Evolutionary conservation across 2,329 filamentous ascomycete species (phyloP), one percentile per base, ranked within the genome.

Genomic region (Chalaropsis ovoidea): DNA sequence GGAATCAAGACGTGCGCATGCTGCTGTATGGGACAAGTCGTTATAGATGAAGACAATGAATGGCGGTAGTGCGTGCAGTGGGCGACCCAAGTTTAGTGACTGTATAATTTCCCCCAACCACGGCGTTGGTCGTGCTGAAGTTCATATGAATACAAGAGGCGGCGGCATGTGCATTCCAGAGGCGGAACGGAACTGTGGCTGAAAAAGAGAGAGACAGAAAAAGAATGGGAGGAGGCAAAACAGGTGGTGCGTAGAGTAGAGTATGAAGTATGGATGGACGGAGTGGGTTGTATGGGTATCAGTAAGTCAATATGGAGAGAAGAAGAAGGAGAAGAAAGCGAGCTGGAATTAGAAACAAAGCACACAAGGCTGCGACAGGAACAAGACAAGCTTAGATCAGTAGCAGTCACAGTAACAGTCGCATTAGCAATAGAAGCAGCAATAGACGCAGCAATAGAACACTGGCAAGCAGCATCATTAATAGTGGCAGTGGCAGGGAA

Each of bases 121-220:
- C 39, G 39, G 31, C 27, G 54, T 35, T 31, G 27, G 54, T 58
- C n/a, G n/a, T 39, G 54, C 31, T 31, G 31, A 43, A 35, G 42
- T 27, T 65, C 56, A 62, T 65, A 65, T 65, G 64, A 27, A 65
- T 65, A 65, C 52, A 67, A 61, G 56, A 42, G 39, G 47, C 19
- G 56, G 64, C 41, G 8, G 39, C 42, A 62, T 62, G 47, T 64
- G 65, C 54, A 67, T 64, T 67, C 65, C 65, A 61, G 41, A 64
- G 54, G 62, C 62, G 19, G 17, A 47, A 43, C 39, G 43, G 47
- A 47, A 43, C 42, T 49, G 43, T 52, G 61, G 61, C 61, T 62
- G 61, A 66, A 41, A 41, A 56, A 62, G 41, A 43, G 39, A 31
- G 2, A 60, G n/a, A 35, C 43, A 39, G 27, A 45, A 19, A 61